Conservation (phyloP, 768 basidiomycete genomes). For the Trametes gibbosa region DNA sequence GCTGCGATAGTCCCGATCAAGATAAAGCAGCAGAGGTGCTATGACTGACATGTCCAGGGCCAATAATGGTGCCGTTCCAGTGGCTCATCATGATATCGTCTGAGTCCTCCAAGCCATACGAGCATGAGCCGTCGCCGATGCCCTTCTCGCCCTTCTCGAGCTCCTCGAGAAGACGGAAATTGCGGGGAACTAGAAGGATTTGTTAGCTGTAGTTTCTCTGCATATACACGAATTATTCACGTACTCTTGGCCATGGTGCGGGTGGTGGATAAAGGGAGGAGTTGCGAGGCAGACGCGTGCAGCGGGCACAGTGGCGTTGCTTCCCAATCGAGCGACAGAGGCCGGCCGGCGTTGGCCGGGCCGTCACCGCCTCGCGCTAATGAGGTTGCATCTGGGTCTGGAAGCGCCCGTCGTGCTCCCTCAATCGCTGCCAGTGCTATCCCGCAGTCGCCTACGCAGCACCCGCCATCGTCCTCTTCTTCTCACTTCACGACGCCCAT, state of each 20-base stretch:
- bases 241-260: conserved; percentile 32
- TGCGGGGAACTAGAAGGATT: conserved; percentile 74
- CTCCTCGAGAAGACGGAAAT: conserved; percentile 95
- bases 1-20: conserved; percentile 15
- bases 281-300: neutral
- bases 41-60: conserved; percentile 85
- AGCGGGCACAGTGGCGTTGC: conserved; percentile 11
- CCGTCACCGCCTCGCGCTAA: conserved; percentile 14
- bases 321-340: conserved; percentile 9
- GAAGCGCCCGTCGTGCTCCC: neutral
- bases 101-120: conserved; percentile 91
- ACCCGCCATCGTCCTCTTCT: conserved; percentile 7
- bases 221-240: neutral
- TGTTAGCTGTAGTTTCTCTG: neutral
- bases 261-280: neutral
- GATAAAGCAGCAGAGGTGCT: neutral
- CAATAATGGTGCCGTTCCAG: conserved; percentile 99
- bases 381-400: neutral
- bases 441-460: conserved; percentile 17
- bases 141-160: conserved; percentile 99
- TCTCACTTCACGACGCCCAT: neutral
- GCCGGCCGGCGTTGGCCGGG: conserved; percentile 11
- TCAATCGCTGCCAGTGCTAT: neutral
- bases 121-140: conserved; percentile 96
- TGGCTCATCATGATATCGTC: conserved; percentile 97